phyloP scores from a whole-genome alignment of 306 rosid species.

The Alnus rubra region DNA sequence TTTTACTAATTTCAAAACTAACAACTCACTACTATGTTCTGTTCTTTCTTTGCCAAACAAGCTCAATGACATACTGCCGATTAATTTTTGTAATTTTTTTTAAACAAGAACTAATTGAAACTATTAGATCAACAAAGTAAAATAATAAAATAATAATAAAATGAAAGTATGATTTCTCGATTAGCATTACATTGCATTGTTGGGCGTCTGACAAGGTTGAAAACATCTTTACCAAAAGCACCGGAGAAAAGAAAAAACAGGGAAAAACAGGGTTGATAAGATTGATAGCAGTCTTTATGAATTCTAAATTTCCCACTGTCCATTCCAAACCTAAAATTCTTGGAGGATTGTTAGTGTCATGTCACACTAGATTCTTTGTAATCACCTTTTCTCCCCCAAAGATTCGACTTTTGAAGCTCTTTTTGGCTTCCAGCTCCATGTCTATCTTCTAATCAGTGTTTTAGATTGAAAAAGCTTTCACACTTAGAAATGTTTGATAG shows the following conservation, averaged over 20 bases:
- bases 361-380: not conserved
- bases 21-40: no score
- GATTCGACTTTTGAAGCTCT: not conserved
- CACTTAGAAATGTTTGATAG: no score
- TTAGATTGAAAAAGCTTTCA: no score
- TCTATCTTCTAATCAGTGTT: not conserved
- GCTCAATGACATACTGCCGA: no score
- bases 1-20: no score
- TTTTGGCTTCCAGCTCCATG: not conserved
- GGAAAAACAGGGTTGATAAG: not conserved
- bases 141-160: no score
- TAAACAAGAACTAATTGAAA: no score
- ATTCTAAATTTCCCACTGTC: not conserved
- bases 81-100: no score
- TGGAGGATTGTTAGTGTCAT: constrained; percentile 1
- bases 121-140: no score
- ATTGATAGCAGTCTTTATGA: not conserved
- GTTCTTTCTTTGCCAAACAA: no score
- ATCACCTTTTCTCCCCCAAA: not conserved
- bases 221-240: not conserved
- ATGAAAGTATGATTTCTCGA: no score
- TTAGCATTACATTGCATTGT: no score
- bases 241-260: not conserved
- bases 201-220: not conserved
- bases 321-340: not conserved